A percentile compares a stretch with the other conserved stretches of the same genome.
Evolutionary conservation across 2,329 filamentous ascomycete species (phyloP).

Genomic region (Ceratocystis eucalypticola): DNA sequence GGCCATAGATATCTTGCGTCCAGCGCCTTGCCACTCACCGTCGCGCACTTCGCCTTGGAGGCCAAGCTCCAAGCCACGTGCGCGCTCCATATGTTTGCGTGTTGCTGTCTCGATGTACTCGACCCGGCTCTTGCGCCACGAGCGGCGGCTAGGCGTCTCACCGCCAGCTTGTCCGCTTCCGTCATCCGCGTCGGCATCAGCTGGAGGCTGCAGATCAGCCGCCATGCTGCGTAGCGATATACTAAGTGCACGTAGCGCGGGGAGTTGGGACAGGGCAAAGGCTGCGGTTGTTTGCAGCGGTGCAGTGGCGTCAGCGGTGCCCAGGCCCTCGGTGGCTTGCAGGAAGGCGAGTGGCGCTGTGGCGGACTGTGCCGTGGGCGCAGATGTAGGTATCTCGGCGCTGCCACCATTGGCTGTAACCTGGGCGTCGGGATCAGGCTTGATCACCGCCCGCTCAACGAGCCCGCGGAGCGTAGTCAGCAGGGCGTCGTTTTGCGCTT

Average conservation of each 20-base stretch:
- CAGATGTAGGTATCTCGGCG: background rate
- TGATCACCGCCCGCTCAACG: conserved; percentile 20
- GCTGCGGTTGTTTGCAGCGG: conserved; percentile 57
- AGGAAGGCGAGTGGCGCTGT: conserved; percentile 42
- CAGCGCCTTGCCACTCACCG: conserved; percentile 49
- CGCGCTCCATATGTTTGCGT: conserved; percentile 58
- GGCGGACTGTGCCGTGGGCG: background rate
- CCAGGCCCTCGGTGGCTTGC: conserved; percentile 38
- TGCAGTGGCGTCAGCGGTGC: conserved; percentile 36
- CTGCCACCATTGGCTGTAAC: conserved; percentile 12
- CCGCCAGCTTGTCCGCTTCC: background rate
- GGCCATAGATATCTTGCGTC: conserved; percentile 34
- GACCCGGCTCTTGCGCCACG: conserved; percentile 56
- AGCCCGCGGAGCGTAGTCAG: conserved; percentile 45
- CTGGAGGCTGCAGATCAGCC: conserved; percentile 39
- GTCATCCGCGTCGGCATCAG: conserved; percentile 5
- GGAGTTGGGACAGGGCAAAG: conserved; percentile 73
- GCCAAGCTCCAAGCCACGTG: conserved; percentile 53
- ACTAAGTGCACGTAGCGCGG: conserved; percentile 57
- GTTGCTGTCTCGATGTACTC: conserved; percentile 77
- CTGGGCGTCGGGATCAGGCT: conserved; percentile 22
- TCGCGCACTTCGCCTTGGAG: conserved; percentile 48
- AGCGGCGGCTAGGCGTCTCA: conserved; percentile 26
- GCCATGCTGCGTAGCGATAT: conserved; percentile 48
- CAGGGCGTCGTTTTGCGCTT: conserved; percentile 56